Evolutionary conservation across 768 basidiomycete species (phyloP), one percentile per base, ranked within the genome.

Genomic region (Ramaria rubella): DNA sequence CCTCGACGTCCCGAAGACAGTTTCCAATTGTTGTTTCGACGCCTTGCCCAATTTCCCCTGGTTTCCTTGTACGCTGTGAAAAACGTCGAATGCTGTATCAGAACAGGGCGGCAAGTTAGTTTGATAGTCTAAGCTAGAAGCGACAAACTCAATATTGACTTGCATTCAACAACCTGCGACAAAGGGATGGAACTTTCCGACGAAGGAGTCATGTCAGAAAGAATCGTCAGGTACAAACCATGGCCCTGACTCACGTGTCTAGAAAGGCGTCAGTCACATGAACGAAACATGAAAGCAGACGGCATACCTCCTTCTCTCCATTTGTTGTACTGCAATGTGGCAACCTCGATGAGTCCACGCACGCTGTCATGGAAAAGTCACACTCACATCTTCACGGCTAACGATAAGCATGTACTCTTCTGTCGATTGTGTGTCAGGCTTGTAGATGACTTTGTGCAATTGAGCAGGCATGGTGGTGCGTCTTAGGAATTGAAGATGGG

Each of bases 21-120:
- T 85, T 42, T 91, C 88, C 55, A 94, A 81, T 64, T 90, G 84
- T 67, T 94, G 92, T 49, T 86, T 82, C n/a, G 90, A 92, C 11
- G 88, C 77, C 52, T 76, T 75, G 26, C 83, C 80, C 34, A 90
- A 78, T 52, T 82, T 68, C n/a, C 90, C 92, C 70, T 93, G 90
- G 4, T 78, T 69, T 12, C 90, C 91, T 68, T 90, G 88, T 23
- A 70, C 69, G 19, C 89, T 85, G 66, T 78, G 73, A 69, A 85
- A 86, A 56, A 94, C 73, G 33, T 77, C 64, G 74, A 87, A 93
- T 3, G 87, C 89, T 90, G 60, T 14, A 31, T 51, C 14, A 30
- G 19, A 15, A 23, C 34, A 31, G 34, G 49, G 19, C 2, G 2
- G 19, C n/a, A n/a, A n/a, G n/a, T n/a, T n/a, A n/a, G n/a, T n/a